Base-by-base conservation (phyloP, 169 alveolate species). In the Amoebophrya sp. region DNA sequence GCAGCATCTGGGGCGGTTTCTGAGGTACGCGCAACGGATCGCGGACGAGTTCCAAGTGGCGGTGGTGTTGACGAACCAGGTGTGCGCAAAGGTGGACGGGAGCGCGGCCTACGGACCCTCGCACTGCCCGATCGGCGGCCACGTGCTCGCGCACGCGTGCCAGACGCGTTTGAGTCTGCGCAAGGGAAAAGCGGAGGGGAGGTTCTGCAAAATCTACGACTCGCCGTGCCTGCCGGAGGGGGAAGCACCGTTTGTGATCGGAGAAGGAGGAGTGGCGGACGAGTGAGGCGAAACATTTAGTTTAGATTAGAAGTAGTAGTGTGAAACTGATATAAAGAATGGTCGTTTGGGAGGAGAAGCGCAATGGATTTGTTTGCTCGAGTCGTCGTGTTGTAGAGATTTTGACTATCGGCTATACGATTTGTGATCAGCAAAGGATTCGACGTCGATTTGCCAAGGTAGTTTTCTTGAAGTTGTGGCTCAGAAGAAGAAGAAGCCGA, bases 101-200 rank as follows among this genome's bases (percentile, higher is more conserved):
- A 23, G 34, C 34, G 78, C 78, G 23, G 78, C 78, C 23, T 58
- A 45, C 88, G 78, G 42, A 43, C 45, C 18, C 50, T 67, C 41
- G 92, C 88, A 67, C 92, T 90, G 58, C 40, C 45, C 40, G 40
- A 50, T 90, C 67, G 67, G 58, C 4, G 88, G 99, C 13, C 97
- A 99, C 95, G 97, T 99, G 43, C 96, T 99, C 93, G 99, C 99
- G 40, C 99, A 98, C 95, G 99, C 99, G 50, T 95, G 99, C 40
- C 98, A 97, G 92, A 98, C 99, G 7, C 96, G 99, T 90, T 94
- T 99, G 69, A 97, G 95, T 94, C 93, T 98, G 90, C 90, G 97
- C 88, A 97, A 97, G 91, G 96, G 99, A n/a, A 96, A 98, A 91
- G 99, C 98, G 0, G 99, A 98, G 92, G 96, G 97, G 92, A 94